phyloP scores from a whole-genome alignment of 2,329 filamentous ascomycete species.

The Exophiala sideris region DNA sequence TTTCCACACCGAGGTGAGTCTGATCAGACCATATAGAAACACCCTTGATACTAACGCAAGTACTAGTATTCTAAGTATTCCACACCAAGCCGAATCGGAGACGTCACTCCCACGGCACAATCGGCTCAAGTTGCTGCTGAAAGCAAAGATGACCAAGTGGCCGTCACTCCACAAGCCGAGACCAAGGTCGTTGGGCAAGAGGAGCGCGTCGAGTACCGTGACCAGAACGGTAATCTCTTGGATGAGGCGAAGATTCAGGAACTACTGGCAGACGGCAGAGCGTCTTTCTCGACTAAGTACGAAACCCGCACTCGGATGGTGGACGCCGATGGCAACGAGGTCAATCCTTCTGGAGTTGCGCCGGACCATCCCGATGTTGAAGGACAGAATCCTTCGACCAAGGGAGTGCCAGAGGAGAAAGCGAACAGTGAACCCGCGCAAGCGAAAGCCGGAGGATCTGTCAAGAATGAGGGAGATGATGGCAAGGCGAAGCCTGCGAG shows the following conservation, averaged over 20 bases:
- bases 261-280: conserved; percentile 72
- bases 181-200: conserved; percentile 52
- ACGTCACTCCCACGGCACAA: conserved; percentile 23
- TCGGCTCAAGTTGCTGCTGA: conserved; percentile 16
- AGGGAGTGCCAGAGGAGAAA: conserved; percentile 37
- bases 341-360: conserved; percentile 48
- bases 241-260: conserved; percentile 77
- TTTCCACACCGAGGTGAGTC: conserved; percentile 80
- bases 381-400: conserved; percentile 57
- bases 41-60: conserved; percentile 8
- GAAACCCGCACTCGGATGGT: conserved; percentile 88
- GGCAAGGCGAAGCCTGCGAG: conserved; percentile 46
- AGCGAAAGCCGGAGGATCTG: conserved; percentile 36
- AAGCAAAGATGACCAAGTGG: conserved; percentile 28
- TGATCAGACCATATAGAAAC: conserved; percentile 5
- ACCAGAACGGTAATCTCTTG: conserved; percentile 87
- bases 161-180: conserved; percentile 36
- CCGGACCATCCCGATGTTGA: conserved; percentile 57
- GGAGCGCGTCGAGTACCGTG: conserved; percentile 88
- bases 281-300: conserved; percentile 92
- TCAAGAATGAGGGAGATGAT: conserved; percentile 34
- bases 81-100: conserved; percentile 16
- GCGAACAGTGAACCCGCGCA: conserved; percentile 32
- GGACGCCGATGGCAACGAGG: conserved; percentile 74
- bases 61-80: conserved; percentile 37